These are phyloP conservation scores for Plasmodium sp. DNA, from an alignment of 169 alveolate species.

Conservation along the genomic window DNA sequence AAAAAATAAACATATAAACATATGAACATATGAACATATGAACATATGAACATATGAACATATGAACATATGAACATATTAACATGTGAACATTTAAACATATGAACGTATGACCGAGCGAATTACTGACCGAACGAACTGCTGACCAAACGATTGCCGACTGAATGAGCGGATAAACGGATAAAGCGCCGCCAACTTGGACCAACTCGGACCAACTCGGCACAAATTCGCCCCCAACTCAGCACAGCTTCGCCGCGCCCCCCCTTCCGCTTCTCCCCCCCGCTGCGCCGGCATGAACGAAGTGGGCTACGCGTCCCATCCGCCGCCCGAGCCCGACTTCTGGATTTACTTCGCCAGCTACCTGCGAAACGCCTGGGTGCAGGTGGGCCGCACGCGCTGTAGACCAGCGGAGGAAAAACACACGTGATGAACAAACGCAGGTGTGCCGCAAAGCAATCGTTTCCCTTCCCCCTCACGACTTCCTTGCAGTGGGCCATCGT, in stretches of 20 bases:
- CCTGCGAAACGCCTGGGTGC: slow-evolving; percentile 52
- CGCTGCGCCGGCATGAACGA: background rate
- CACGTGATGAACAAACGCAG: background rate
- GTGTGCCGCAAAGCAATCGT: background rate
- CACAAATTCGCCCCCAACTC: background rate
- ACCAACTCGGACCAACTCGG: background rate
- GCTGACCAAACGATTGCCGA: too few relatives aligned
- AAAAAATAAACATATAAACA: background rate
- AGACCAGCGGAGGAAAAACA: background rate
- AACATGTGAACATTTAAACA: too few relatives aligned
- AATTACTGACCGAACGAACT: too few relatives aligned
- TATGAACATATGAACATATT: too few relatives aligned
- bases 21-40: too few relatives aligned
- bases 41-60: too few relatives aligned
- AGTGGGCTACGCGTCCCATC: slow-evolving; percentile 33
- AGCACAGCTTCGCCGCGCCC: too few relatives aligned
- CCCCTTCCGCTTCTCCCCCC: background rate
- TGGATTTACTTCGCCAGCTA: slow-evolving; percentile 70
- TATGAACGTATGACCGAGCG: too few relatives aligned
- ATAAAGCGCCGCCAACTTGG: too few relatives aligned
- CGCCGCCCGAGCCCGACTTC: slow-evolving; percentile 69
- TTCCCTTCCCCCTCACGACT: background rate
- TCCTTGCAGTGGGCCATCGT: slow-evolving; percentile 59
- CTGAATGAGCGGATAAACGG: too few relatives aligned
- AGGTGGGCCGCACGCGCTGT: background rate